Evolutionary conservation across 441 rosid species (phyloP).

Genomic region (Arabidopsis lyrata): DNA sequence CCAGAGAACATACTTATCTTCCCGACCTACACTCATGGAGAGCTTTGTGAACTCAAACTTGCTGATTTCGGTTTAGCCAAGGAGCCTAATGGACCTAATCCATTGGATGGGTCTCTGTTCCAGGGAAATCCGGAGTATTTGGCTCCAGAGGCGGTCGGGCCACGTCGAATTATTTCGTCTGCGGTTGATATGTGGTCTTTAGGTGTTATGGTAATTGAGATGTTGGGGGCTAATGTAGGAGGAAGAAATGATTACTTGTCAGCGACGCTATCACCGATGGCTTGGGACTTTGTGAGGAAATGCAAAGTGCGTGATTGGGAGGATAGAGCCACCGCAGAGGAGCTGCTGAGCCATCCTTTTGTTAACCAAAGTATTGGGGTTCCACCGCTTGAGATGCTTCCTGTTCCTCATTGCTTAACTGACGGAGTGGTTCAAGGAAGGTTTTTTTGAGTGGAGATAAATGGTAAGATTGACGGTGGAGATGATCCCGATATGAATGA

Average conservation of each 20-base stretch:
- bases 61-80: slow-evolving; percentile 29
- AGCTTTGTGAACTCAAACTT: slow-evolving; percentile 35
- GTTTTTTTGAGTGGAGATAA: neutral
- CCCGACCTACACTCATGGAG: slow-evolving; percentile 24
- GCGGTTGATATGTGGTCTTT: slow-evolving; percentile 39
- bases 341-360: slow-evolving; percentile 29
- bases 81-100: slow-evolving; percentile 35
- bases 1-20: slow-evolving; percentile 35
- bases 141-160: slow-evolving; percentile 34
- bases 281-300: slow-evolving; percentile 13
- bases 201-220: slow-evolving; percentile 22
- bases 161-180: slow-evolving; percentile 12
- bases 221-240: slow-evolving; percentile 5
- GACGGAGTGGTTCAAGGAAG: slow-evolving; percentile 30
- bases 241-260: neutral
- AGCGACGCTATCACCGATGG: neutral
- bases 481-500: neutral
- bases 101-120: slow-evolving; percentile 6
- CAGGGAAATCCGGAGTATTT: neutral
- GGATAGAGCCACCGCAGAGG: slow-evolving; percentile 27
- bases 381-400: slow-evolving; percentile 34
- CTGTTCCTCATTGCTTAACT: slow-evolving; percentile 15
- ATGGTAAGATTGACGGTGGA: slow-evolving; percentile 5
- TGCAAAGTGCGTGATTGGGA: neutral
- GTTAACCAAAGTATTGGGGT: slow-evolving; percentile 18